Conservation (phyloP, 148 eudicot species). For the Camellia lanceoleosa region DNA sequence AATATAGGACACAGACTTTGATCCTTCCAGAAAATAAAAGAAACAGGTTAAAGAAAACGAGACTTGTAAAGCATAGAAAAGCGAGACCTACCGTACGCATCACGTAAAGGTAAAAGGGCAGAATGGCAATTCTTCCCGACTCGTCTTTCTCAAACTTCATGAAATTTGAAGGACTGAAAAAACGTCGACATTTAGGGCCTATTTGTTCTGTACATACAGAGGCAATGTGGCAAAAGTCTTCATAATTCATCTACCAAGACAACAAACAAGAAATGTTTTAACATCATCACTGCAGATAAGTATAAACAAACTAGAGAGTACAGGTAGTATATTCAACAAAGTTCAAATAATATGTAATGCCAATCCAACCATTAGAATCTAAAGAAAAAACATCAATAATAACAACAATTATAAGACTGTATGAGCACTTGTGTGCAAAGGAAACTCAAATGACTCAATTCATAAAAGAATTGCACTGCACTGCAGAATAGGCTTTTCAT, state of each 20-base stretch:
- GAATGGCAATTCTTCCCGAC: constrained; percentile 94
- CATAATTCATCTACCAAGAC: constrained; percentile 86
- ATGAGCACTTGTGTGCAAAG: too few relatives aligned
- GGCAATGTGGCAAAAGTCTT: constrained; percentile 99
- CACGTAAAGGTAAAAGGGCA: constrained; percentile 96
- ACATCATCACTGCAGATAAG: constrained; percentile 12
- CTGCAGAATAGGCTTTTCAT: too few relatives aligned
- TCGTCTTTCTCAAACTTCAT: constrained; percentile 99
- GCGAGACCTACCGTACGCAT: constrained; percentile 80
- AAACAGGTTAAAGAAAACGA: neutral
- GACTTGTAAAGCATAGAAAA: constrained; percentile 2
- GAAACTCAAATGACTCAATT: too few relatives aligned
- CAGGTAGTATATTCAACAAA: neutral
- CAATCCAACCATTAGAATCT: too few relatives aligned
- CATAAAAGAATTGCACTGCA: too few relatives aligned
- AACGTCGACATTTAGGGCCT: constrained; percentile 96
- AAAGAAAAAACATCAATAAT: too few relatives aligned
- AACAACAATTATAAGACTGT: too few relatives aligned
- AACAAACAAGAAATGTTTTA: constrained; percentile 12
- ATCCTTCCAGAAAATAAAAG: neutral
- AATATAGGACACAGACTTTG: neutral
- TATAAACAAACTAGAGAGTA: neutral
- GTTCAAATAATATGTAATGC: neutral
- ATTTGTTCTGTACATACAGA: constrained; percentile 97
- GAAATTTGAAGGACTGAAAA: constrained; percentile 97